These are phyloP conservation scores for Daldinia sp. DNA, from an alignment of 2,329 filamentous ascomycete species.

Conservation along the genomic window DNA sequence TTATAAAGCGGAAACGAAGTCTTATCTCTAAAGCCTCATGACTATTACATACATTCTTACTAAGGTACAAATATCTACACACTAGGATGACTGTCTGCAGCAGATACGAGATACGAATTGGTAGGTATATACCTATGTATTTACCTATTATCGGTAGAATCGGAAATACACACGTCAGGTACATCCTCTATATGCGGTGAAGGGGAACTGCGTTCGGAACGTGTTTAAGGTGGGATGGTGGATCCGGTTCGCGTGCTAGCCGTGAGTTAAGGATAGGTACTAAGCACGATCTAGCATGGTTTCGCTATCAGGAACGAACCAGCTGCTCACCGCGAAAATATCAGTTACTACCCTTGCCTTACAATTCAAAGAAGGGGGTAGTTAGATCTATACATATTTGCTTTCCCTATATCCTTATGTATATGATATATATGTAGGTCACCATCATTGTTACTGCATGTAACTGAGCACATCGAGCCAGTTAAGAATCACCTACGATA, in stretches of 20 bases:
- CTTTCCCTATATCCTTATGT: neutral
- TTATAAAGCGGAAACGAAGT: too few relatives aligned
- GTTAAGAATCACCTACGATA: neutral
- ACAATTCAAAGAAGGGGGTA: neutral
- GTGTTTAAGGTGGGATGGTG: constrained; percentile 25
- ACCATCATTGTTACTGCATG: neutral
- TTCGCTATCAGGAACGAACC: constrained; percentile 22
- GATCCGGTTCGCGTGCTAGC: constrained; percentile 25
- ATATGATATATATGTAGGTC: neutral
- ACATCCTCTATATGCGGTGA: constrained; percentile 1
- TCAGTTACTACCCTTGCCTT: neutral
- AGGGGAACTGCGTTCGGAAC: constrained; percentile 25
- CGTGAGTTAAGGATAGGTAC: neutral
- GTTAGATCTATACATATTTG: neutral
- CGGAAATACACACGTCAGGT: neutral
- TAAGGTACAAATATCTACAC: too few relatives aligned
- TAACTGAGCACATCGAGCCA: neutral
- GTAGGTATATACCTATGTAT: too few relatives aligned
- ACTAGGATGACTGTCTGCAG: too few relatives aligned
- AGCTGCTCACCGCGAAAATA: neutral
- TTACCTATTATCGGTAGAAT: too few relatives aligned
- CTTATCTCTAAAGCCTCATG: too few relatives aligned
- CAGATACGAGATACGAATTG: too few relatives aligned
- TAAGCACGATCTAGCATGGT: constrained; percentile 6
- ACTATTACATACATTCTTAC: too few relatives aligned